Evolutionary conservation across 345 rosid species (phyloP).

Genomic region (Murraya paniculata): DNA sequence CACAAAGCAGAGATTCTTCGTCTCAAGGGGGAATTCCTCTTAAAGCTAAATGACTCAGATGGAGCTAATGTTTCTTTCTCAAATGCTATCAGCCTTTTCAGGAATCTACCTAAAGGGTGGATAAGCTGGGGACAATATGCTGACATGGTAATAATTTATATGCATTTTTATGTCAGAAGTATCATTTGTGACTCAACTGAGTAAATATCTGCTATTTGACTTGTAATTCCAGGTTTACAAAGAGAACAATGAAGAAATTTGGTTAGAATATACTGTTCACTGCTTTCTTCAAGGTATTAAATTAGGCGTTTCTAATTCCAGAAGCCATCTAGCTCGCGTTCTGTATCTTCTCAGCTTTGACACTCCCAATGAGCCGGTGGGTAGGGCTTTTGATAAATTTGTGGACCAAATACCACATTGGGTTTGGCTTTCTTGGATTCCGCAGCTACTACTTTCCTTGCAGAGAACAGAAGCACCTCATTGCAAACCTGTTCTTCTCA

Average conservation of each 20-base stretch:
- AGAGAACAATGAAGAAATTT: conserved; percentile 81
- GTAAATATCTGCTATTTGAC: conserved; percentile 16
- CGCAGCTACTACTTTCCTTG: conserved; percentile 89
- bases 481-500: conserved; percentile 90
- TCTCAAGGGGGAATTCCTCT: conserved; percentile 78
- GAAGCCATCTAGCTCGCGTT: conserved; percentile 97
- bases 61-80: conserved; percentile 81
- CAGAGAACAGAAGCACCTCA: conserved; percentile 99
- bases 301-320: conserved; percentile 88
- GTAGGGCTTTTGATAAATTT: conserved; percentile 90
- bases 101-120: conserved; percentile 96
- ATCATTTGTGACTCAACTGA: background rate
- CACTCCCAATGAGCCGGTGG: conserved; percentile 85
- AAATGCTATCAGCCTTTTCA: conserved; percentile 78
- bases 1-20: conserved; percentile 89
- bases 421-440: conserved; percentile 99
- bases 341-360: conserved; percentile 96
- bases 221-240: conserved; percentile 64
- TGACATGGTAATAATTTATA: conserved; percentile 66
- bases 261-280: conserved; percentile 96
- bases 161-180: conserved; percentile 7
- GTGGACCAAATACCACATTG: conserved; percentile 95
- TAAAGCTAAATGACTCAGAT: conserved; percentile 78
- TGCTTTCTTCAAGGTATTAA: conserved; percentile 99
- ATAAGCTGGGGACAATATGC: conserved; percentile 99